Evolutionary conservation across 2,329 filamentous ascomycete species (phyloP), one percentile per base, ranked within the genome.

Genomic region (Fusarium sterilihyphosum): DNA sequence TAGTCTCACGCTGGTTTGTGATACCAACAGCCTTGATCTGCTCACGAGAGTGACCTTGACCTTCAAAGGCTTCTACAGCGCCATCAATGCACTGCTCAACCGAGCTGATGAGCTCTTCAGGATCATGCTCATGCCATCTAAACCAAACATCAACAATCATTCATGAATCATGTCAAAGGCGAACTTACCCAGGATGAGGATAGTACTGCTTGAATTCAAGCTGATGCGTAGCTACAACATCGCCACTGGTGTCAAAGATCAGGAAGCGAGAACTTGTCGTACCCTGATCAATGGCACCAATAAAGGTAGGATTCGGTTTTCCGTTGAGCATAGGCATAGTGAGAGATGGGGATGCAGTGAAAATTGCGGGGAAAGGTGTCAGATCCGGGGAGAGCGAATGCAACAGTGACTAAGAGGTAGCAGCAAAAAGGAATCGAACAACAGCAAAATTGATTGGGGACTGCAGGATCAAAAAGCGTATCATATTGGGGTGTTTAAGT

Each of bases 101-200:
- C 2, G 93, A 93, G 60, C 86, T 85, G 41, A 95, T 83, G 70
- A 96, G 87, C 83, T 95, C 93, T 69, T 90, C 86, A 16, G 93
- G 93, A 78, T 96, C 92, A 82, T 96, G 93, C 83, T 96, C 94
- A 82, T 96, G 93, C 93, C 93, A 96, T 81, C 93, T 95, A 38
- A 62, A 62, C 43, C 29, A 40, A 53, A 46, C 0, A 17, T 63
- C 24, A 57, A 24, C 4, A 31, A 11, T 9, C 14, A 17, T 12
- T 44, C 16, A 11, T 3, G 6, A 6, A 18, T 8, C 17, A 18
- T 6, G 13, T 38, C 13, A 3, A 20, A 20, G 18, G 13, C 22
- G 17, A 11, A 60, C 88, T 85, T 83, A 94, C 92, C 93, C 93
- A 77, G 93, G 89, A 65, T 93, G 88, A 46, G 92, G 92, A 81